Evolutionary conservation across 1,284 basidiomycete species (phyloP).

Genomic region (Ganoderma multipileum): DNA sequence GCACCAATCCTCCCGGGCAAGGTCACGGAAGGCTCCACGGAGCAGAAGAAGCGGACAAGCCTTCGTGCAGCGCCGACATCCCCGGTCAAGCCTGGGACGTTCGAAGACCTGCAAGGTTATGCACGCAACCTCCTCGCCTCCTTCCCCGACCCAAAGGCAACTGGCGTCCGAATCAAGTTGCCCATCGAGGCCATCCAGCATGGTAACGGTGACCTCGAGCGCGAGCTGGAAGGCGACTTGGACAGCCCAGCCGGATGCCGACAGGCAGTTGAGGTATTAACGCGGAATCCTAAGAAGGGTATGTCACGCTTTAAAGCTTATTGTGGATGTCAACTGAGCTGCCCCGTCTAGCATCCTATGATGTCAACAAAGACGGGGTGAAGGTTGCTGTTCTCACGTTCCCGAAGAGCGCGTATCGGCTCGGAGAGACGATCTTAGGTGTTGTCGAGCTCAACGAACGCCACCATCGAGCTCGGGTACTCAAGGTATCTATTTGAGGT

Average conservation of each 20-base stretch:
- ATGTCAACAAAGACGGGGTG: slow-evolving; percentile 90
- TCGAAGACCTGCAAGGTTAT: slow-evolving; percentile 44
- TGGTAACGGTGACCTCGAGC: slow-evolving; percentile 27
- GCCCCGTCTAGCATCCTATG: slow-evolving; percentile 77
- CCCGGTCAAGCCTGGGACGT: slow-evolving; percentile 27
- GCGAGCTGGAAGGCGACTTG: slow-evolving; percentile 44
- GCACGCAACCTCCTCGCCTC: slow-evolving; percentile 53
- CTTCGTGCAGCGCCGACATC: slow-evolving; percentile 6
- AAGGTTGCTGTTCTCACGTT: slow-evolving; percentile 91
- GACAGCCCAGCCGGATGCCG: slow-evolving; percentile 75
- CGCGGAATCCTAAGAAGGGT: slow-evolving; percentile 89
- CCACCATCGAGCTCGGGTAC: slow-evolving; percentile 62
- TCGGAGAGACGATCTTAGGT: slow-evolving; percentile 90
- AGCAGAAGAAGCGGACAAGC: slow-evolving; percentile 16
- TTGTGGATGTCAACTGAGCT: background rate
- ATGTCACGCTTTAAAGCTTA: slow-evolving; percentile 30
- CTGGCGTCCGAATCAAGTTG: slow-evolving; percentile 41
- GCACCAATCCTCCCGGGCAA: slow-evolving; percentile 24
- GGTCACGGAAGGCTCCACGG: slow-evolving; percentile 29
- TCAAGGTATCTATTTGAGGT: slow-evolving; percentile 61
- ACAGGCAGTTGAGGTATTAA: slow-evolving; percentile 91
- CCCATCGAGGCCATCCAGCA: slow-evolving; percentile 37
- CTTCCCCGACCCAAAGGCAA: slow-evolving; percentile 45
- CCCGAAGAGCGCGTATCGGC: slow-evolving; percentile 85
- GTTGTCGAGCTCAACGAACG: slow-evolving; percentile 86